Percentiles rank a stretch among this genome's conserved stretches.
These are phyloP conservation scores for Bondarzewia mesenterica DNA, from an alignment of 1,284 basidiomycete genomes.

Conservation along the genomic window DNA sequence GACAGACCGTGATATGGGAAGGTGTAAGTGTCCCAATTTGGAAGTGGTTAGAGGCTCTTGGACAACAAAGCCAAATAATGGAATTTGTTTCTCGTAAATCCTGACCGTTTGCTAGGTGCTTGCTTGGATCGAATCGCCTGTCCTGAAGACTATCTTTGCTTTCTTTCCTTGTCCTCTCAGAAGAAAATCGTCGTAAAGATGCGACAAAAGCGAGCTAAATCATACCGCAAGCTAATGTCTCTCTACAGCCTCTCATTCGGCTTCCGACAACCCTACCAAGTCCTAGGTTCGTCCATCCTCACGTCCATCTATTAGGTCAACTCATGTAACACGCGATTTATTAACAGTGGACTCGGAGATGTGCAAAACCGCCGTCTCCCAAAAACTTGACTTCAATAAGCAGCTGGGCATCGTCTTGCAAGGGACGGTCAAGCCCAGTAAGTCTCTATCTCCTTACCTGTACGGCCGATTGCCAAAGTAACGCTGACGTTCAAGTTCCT, in stretches of 20 bases:
- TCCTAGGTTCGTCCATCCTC: conserved; percentile 52
- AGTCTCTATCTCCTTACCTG: conserved; percentile 25
- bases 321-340: conserved; percentile 4
- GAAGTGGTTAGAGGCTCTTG: conserved; percentile 1
- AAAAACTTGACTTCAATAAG: conserved; percentile 69
- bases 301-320: conserved; percentile 1
- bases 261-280: conserved; percentile 87
- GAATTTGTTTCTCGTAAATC: background rate
- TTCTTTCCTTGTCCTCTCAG: conserved; percentile 2
- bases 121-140: too few relatives aligned
- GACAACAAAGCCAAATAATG: conserved; percentile 5
- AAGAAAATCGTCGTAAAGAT: too few relatives aligned
- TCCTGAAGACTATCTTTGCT: background rate
- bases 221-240: conserved; percentile 87
- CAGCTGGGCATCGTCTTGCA: conserved; percentile 72
- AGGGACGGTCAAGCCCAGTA: conserved; percentile 84
- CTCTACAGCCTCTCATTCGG: conserved; percentile 80
- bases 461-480: background rate
- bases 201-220: conserved; percentile 90
- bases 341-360: conserved; percentile 77
- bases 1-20: too few relatives aligned
- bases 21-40: conserved; percentile 1
- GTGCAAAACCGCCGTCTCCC: conserved; percentile 59
- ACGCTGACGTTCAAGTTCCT: conserved; percentile 32
- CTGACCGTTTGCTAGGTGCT: too few relatives aligned